A percentile compares a stretch with the other conserved stretches of the same genome.
Conservation (phyloP, 164 flowering plant genomes). For the Dillenia suffruticosa region DNA sequence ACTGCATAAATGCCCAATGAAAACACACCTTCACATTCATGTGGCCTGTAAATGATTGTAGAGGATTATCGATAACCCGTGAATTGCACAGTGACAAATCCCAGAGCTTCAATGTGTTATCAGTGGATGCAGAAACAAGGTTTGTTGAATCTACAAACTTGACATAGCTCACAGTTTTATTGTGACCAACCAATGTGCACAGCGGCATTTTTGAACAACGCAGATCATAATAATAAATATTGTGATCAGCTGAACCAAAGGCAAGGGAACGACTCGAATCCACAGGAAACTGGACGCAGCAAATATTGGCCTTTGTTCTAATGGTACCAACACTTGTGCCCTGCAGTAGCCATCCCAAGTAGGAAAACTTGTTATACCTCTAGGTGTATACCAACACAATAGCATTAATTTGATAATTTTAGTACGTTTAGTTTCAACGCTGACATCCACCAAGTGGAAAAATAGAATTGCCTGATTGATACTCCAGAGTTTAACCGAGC, state of each 20-base stretch:
- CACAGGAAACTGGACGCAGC: conserved; percentile 89
- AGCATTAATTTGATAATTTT: conserved; percentile 40
- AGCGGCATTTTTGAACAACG: conserved; percentile 69
- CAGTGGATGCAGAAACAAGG: conserved; percentile 94
- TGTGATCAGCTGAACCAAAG: conserved; percentile 97
- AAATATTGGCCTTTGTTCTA: conserved; percentile 88
- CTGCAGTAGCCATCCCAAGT: conserved; percentile 59
- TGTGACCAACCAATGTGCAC: conserved; percentile 73
- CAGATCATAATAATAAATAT: conserved; percentile 83
- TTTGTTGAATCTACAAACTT: conserved; percentile 83
- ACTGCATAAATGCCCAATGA: background rate
- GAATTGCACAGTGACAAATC: conserved; percentile 71
- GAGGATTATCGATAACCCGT: conserved; percentile 62
- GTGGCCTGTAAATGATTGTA: conserved; percentile 91
- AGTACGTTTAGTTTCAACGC: conserved; percentile 94
- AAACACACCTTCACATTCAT: conserved; percentile 74
- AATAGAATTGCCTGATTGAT: conserved; percentile 99
- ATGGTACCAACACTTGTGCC: conserved; percentile 80
- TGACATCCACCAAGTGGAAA: conserved; percentile 88
- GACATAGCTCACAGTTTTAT: conserved; percentile 89
- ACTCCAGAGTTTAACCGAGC: conserved; percentile 97
- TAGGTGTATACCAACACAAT: conserved; percentile 17
- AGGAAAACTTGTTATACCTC: conserved; percentile 45
- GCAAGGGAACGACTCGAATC: conserved; percentile 80
- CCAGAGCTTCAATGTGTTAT: conserved; percentile 93